These are phyloP conservation scores for Betula pendula DNA, from an alignment of 306 rosid genomes.

Conservation along the genomic window DNA sequence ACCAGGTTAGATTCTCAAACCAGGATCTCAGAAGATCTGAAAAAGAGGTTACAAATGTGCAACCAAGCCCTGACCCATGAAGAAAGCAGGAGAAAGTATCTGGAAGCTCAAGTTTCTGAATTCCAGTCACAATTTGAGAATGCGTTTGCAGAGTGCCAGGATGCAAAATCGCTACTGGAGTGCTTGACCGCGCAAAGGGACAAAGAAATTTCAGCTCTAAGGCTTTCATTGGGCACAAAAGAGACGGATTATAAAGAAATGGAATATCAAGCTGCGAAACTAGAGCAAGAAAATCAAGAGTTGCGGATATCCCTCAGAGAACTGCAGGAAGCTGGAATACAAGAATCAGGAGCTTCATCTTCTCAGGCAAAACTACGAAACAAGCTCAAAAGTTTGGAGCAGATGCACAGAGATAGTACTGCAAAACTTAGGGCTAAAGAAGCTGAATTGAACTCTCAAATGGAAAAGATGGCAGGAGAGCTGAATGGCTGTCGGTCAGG, in stretches of 20 bases:
- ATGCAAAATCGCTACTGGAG: constrained; percentile 44
- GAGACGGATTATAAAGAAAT: constrained; percentile 59
- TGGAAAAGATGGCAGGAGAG: constrained; percentile 39
- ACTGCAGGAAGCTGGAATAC: constrained; percentile 78
- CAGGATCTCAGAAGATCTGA: constrained; percentile 58
- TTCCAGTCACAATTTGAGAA: constrained; percentile 37
- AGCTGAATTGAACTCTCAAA: constrained; percentile 50
- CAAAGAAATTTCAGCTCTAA: constrained; percentile 59
- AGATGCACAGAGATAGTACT: constrained; percentile 48
- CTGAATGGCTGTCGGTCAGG: constrained; percentile 41
- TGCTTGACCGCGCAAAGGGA: constrained; percentile 47
- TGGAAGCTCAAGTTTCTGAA: constrained; percentile 68
- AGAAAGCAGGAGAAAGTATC: constrained; percentile 62
- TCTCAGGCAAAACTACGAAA: constrained; percentile 64
- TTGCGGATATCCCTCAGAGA: constrained; percentile 51
- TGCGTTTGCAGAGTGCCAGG: constrained; percentile 41
- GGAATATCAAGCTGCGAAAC: constrained; percentile 49
- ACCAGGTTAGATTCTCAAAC: constrained; percentile 60
- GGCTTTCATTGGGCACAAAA: constrained; percentile 53
- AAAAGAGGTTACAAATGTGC: constrained; percentile 45
- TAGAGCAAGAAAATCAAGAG: constrained; percentile 72
- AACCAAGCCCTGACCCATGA: constrained; percentile 74
- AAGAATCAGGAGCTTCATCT: constrained; percentile 59
- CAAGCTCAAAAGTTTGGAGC: constrained; percentile 59
- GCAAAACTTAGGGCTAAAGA: constrained; percentile 57